phyloP scores from a whole-genome alignment of 352 stramenopile species.

The Phytophthora crassamura region DNA sequence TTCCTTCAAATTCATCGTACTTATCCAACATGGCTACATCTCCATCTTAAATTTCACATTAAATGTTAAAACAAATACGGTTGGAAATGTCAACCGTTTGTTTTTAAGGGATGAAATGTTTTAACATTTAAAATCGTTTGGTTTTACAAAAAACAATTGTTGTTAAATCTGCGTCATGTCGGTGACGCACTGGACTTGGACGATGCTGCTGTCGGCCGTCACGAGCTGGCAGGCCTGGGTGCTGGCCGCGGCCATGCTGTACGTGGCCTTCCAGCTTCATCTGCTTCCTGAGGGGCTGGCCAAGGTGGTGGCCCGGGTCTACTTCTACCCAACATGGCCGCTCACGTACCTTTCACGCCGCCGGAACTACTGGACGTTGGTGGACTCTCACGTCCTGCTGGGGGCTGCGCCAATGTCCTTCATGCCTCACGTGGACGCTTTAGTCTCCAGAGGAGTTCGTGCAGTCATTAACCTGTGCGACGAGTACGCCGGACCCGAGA shows the following conservation, averaged over 20 bases:
- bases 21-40: no score
- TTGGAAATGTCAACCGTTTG: no score
- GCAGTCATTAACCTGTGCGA: slow-evolving; percentile 97
- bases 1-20: no score
- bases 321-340: slow-evolving; percentile 95
- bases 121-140: no score
- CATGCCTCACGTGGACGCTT: slow-evolving; percentile 81
- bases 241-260: slow-evolving; percentile 39
- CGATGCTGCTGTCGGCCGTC: slow-evolving; percentile 19
- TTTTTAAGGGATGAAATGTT: no score
- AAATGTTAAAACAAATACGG: no score
- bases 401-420: slow-evolving; percentile 93
- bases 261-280: slow-evolving; percentile 92
- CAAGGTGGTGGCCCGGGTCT: slow-evolving; percentile 75
- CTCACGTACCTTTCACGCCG: slow-evolving; percentile 91
- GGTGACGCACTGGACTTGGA: slow-evolving; percentile 22
- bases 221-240: slow-evolving; percentile 40
- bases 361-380: slow-evolving; percentile 89
- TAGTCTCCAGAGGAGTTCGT: slow-evolving; percentile 84
- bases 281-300: slow-evolving; percentile 79
- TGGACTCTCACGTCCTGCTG: slow-evolving; percentile 93
- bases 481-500: slow-evolving; percentile 92
- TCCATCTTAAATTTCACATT: no score
- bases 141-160: no score
- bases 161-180: slow-evolving; percentile 6